Percentiles rank a stretch among this genome's conserved stretches.
These are phyloP conservation scores for Curvularia spicifera DNA, from an alignment of 2,329 filamentous ascomycete species.

Conservation along the genomic window DNA sequence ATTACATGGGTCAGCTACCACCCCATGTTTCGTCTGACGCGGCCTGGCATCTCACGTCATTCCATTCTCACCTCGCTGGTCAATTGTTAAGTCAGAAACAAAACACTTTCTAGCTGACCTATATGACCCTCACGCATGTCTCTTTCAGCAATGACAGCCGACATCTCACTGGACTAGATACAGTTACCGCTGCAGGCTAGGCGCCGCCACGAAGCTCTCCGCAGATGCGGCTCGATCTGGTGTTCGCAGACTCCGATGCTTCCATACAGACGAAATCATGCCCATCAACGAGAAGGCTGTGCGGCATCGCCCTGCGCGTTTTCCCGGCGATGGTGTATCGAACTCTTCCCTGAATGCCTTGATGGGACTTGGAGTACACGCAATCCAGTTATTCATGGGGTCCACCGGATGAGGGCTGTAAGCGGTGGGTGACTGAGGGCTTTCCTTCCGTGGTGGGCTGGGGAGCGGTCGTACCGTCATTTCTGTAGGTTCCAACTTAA, in stretches of 20 bases:
- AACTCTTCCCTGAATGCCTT: conserved; percentile 30
- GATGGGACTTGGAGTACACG: conserved; percentile 39
- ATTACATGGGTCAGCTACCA: conserved; percentile 3
- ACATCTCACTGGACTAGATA: neutral
- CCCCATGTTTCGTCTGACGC: conserved; percentile 17
- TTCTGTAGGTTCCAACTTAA: conserved; percentile 26
- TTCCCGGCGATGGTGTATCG: conserved; percentile 28
- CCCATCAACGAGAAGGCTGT: conserved; percentile 29
- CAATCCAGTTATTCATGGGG: conserved; percentile 34
- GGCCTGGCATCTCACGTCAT: neutral
- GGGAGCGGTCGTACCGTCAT: conserved; percentile 18
- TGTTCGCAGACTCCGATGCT: conserved; percentile 23
- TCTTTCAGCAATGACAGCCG: neutral
- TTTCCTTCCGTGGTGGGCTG: conserved; percentile 27
- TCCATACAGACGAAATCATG: conserved; percentile 34
- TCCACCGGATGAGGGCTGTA: conserved; percentile 37
- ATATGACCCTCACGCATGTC: neutral
- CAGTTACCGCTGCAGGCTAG: conserved; percentile 8
- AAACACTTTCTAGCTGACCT: neutral
- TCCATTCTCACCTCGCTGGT: neutral
- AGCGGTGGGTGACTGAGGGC: conserved; percentile 19
- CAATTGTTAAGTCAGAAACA: neutral
- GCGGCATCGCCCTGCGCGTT: conserved; percentile 18
- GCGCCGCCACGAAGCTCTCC: conserved; percentile 3
- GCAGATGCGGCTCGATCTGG: neutral